Evolutionary conservation across 2,329 filamentous ascomycete species (phyloP).

Genomic region (Colletotrichum paranaense): DNA sequence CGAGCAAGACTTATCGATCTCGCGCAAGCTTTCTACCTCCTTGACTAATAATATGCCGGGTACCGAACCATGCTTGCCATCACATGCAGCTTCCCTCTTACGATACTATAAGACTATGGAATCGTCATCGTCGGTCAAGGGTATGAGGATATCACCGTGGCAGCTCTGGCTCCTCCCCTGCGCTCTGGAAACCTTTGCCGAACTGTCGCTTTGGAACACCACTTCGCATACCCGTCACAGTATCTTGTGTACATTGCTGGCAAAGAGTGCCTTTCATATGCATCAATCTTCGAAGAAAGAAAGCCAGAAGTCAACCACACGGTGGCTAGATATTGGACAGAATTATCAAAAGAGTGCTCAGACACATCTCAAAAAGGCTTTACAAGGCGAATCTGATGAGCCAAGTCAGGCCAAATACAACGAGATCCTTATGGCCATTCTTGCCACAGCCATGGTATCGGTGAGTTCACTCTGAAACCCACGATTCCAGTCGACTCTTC

Average conservation of each 20-base stretch:
- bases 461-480: slow-evolving; percentile 12
- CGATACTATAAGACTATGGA: slow-evolving; percentile 46
- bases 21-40: background rate
- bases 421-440: slow-evolving; percentile 55
- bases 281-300: slow-evolving; percentile 36
- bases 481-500: too few species aligned
- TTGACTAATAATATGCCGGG: slow-evolving; percentile 9
- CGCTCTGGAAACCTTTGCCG: slow-evolving; percentile 53
- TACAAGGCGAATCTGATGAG: slow-evolving; percentile 46
- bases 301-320: slow-evolving; percentile 29
- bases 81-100: slow-evolving; percentile 41
- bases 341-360: slow-evolving; percentile 45
- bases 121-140: slow-evolving; percentile 41
- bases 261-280: slow-evolving; percentile 56
- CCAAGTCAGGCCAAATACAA: slow-evolving; percentile 54
- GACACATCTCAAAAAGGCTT: slow-evolving; percentile 45
- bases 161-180: slow-evolving; percentile 55
- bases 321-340: slow-evolving; percentile 44
- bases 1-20: background rate
- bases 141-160: slow-evolving; percentile 55
- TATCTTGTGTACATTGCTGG: slow-evolving; percentile 52
- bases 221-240: slow-evolving; percentile 50
- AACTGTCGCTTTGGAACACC: slow-evolving; percentile 52
- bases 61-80: slow-evolving; percentile 10
- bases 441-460: slow-evolving; percentile 43